Evolutionary conservation across 495 filamentous ascomycete genomes (phyloP).

Genomic region (Penicillium cinerascens): DNA sequence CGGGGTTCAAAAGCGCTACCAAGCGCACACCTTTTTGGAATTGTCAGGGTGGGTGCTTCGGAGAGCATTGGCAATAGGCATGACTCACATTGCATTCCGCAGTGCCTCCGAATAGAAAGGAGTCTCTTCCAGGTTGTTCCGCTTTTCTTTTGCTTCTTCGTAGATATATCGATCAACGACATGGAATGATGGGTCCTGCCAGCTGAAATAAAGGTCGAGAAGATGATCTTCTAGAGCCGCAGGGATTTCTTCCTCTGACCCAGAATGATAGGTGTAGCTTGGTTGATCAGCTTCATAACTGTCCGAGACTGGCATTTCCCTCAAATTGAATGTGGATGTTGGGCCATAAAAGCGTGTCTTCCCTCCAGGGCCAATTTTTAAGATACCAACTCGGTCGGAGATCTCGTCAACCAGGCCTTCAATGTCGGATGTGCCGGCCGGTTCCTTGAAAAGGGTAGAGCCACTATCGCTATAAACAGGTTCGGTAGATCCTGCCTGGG

Average conservation of each 20-base stretch:
- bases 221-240: conserved; percentile 29
- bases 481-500: no score
- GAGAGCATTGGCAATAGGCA: no score
- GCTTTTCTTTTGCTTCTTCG: conserved; percentile 11
- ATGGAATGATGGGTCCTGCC: conserved; percentile 35
- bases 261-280: conserved; percentile 5
- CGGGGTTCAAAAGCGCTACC: conserved; percentile 28
- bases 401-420: conserved; percentile 15
- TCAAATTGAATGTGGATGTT: conserved; percentile 23
- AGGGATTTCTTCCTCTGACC: background rate
- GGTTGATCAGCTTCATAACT: background rate
- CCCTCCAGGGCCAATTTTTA: background rate
- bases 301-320: background rate
- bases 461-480: background rate
- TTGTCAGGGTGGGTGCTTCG: no score
- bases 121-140: conserved; percentile 14
- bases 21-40: conserved; percentile 27
- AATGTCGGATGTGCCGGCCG: background rate
- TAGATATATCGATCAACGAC: conserved; percentile 28
- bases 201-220: conserved; percentile 33
- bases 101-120: conserved; percentile 35
- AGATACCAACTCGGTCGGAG: conserved; percentile 26
- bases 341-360: conserved; percentile 13
- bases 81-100: conserved; percentile 31
- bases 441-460: background rate